A percentile compares a stretch with the other conserved stretches of the same genome.
Conservation (phyloP, 495 filamentous ascomycete genomes). For the Aspergillus cavernicola region DNA sequence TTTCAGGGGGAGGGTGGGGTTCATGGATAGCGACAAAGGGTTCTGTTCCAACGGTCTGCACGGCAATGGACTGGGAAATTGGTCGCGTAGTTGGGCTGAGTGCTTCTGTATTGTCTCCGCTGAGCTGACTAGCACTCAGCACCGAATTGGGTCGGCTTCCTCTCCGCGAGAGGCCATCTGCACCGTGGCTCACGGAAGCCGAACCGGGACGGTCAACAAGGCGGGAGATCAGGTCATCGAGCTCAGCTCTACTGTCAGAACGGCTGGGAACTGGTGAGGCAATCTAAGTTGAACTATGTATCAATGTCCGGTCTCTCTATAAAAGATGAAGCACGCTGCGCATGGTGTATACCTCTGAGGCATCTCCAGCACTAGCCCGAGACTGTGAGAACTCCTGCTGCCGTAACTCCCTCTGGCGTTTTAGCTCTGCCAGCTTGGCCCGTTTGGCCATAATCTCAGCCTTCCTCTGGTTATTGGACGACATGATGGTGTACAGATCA, state of each 20-base stretch:
- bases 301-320: neutral
- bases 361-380: slow-evolving; percentile 60
- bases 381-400: slow-evolving; percentile 64
- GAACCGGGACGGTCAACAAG: slow-evolving; percentile 75
- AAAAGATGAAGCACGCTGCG: neutral
- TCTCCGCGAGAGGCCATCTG: slow-evolving; percentile 59
- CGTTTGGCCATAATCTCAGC: slow-evolving; percentile 93
- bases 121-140: slow-evolving; percentile 69
- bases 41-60: slow-evolving; percentile 65
- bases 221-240: slow-evolving; percentile 76
- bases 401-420: slow-evolving; percentile 80
- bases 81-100: slow-evolving; percentile 35
- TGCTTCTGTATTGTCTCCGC: slow-evolving; percentile 61
- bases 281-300: slow-evolving; percentile 42
- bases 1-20: slow-evolving; percentile 66
- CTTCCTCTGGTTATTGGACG: slow-evolving; percentile 61
- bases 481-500: slow-evolving; percentile 24
- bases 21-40: slow-evolving; percentile 67
- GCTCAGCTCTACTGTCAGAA: slow-evolving; percentile 67
- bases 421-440: slow-evolving; percentile 92
- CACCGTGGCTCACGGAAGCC: slow-evolving; percentile 63
- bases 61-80: slow-evolving; percentile 49
- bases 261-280: slow-evolving; percentile 65
- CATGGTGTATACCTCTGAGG: slow-evolving; percentile 44
- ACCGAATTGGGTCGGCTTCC: slow-evolving; percentile 84